Conservation (phyloP, 805 yeast species). For the Metschnikowia kunwiensis region DNA sequence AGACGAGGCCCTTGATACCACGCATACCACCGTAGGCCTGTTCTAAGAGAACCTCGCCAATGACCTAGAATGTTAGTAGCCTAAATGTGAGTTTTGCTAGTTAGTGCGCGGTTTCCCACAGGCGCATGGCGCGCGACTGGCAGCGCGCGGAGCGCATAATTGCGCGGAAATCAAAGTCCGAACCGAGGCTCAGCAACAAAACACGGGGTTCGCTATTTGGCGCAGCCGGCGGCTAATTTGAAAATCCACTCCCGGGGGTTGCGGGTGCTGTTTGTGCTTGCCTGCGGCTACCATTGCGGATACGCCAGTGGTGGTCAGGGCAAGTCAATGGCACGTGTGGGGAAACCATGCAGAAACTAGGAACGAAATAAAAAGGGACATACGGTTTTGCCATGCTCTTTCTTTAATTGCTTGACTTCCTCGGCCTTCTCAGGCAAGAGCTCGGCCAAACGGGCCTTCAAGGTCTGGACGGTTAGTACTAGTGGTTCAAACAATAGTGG, state of each 20-base stretch:
- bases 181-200: too few species aligned
- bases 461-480: conserved; percentile 47
- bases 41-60: conserved; percentile 41
- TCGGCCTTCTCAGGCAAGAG: conserved; percentile 88
- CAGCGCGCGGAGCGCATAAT: too few species aligned
- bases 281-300: too few species aligned
- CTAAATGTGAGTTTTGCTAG: too few species aligned
- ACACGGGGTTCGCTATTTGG: too few species aligned
- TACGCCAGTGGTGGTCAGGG: too few species aligned
- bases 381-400: conserved; percentile 83
- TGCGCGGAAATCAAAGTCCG: too few species aligned
- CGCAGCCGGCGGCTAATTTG: too few species aligned
- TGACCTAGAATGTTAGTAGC: conserved; percentile 28
- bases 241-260: too few species aligned
- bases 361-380: conserved; percentile 25
- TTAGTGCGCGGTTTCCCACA: too few species aligned
- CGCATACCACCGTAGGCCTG: conserved; percentile 70
- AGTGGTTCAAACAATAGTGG: conserved; percentile 1
- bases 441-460: conserved; percentile 93
- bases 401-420: conserved; percentile 84
- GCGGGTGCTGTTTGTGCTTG: conserved; percentile 6
- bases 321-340: too few species aligned
- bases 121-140: too few species aligned
- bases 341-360: background rate
- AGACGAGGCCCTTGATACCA: conserved; percentile 67